Evolutionary conservation across 108 stramenopile species (phyloP).

Genomic region (Fragilaria radians): DNA sequence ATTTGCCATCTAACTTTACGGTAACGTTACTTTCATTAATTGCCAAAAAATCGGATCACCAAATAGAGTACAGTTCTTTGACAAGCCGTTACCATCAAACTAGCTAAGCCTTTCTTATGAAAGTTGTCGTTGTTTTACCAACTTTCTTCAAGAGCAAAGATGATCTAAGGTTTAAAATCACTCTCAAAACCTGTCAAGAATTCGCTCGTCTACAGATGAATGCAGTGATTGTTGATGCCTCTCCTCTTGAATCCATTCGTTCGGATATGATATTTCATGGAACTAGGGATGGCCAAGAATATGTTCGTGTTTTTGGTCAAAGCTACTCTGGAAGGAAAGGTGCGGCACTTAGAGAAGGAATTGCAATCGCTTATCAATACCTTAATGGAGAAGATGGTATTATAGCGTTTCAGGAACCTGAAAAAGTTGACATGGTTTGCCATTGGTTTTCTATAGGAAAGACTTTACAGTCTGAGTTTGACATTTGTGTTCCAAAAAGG

Average conservation of each 20-base stretch:
- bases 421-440: conserved; percentile 45
- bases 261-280: not conserved
- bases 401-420: conserved; percentile 50
- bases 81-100: too few species aligned
- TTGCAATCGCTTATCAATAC: conserved; percentile 14
- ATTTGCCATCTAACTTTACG: too few species aligned
- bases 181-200: not conserved
- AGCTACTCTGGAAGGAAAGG: conserved; percentile 34
- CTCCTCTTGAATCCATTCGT: not conserved
- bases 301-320: conserved; percentile 7
- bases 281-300: not conserved
- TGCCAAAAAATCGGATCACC: too few species aligned
- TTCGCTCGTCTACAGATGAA: not conserved
- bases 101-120: too few species aligned
- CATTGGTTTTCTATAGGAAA: conserved; percentile 23
- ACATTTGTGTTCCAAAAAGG: conserved; percentile 37
- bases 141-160: not conserved
- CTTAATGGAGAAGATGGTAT: not conserved
- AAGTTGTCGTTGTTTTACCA: not conserved
- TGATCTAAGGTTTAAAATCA: not conserved
- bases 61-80: too few species aligned
- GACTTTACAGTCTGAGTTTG: conserved; percentile 5
- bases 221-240: not conserved
- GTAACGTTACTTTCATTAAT: too few species aligned
- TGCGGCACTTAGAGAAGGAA: conserved; percentile 34